Evolutionary conservation across 805 yeast genomes (phyloP).

Genomic region (Ogataea henricii): DNA sequence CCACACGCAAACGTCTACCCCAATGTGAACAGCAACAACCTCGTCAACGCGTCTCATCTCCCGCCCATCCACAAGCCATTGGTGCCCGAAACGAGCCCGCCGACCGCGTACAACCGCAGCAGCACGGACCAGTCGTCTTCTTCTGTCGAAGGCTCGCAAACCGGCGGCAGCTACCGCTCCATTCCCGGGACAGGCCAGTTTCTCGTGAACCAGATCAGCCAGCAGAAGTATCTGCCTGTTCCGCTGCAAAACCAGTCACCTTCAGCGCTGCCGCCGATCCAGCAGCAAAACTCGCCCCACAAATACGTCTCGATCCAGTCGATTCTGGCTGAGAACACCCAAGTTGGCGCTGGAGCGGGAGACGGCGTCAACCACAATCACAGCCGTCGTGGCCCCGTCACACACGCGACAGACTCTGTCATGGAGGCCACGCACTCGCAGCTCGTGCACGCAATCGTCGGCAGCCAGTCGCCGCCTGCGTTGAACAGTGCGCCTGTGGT

Average conservation of each 20-base stretch:
- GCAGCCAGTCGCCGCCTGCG: conserved; percentile 29
- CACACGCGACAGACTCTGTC: neutral
- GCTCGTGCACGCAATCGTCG: conserved; percentile 25
- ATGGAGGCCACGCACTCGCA: conserved; percentile 19
- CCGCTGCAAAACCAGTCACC: conserved; percentile 3
- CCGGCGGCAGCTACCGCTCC: neutral
- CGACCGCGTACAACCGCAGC: neutral
- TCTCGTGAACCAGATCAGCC: neutral
- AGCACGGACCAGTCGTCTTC: neutral
- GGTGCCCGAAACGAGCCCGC: too few relatives aligned
- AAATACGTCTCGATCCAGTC: conserved; percentile 18
- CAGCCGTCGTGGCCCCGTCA: neutral
- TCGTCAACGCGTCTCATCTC: neutral
- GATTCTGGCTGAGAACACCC: conserved; percentile 8
- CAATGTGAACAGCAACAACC: neutral
- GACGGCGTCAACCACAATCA: too few relatives aligned
- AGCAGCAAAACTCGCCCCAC: neutral
- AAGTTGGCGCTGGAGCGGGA: neutral
- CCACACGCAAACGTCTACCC: neutral
- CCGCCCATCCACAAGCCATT: neutral
- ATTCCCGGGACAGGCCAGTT: neutral
- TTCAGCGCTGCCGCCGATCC: neutral
- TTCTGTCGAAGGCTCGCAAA: too few relatives aligned
- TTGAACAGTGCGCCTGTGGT: conserved; percentile 32
- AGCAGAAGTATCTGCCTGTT: conserved; percentile 3